Evolutionary conservation across 2,329 filamentous ascomycete species (phyloP).

Genomic region (Neoascochyta sp.): DNA sequence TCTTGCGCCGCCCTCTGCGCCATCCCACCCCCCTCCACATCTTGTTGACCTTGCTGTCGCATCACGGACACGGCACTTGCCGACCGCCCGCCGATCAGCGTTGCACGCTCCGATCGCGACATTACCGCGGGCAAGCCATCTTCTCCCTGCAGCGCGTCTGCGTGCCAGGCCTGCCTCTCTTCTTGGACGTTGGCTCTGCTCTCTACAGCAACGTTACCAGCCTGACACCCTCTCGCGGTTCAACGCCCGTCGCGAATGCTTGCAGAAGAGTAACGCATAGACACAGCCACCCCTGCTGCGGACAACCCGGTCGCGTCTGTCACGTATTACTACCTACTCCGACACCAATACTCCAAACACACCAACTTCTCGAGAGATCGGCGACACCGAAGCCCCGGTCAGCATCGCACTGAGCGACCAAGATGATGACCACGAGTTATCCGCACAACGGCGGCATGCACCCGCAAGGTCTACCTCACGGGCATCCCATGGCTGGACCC

Average conservation of each 20-base stretch:
- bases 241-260: too few species aligned
- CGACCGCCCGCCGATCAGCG: slow-evolving; percentile 15
- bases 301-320: too few species aligned
- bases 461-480: slow-evolving; percentile 65
- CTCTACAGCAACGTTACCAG: too few species aligned
- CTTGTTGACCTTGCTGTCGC: slow-evolving; percentile 15
- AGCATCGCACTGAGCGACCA: slow-evolving; percentile 22
- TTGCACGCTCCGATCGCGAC: slow-evolving; percentile 19
- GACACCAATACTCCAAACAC: too few species aligned
- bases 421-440: slow-evolving; percentile 67
- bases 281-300: too few species aligned
- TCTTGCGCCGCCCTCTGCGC: slow-evolving; percentile 22
- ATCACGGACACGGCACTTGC: slow-evolving; percentile 26
- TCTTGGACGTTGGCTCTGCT: too few species aligned
- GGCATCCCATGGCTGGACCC: slow-evolving; percentile 62
- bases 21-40: slow-evolving; percentile 5
- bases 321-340: too few species aligned
- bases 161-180: background rate
- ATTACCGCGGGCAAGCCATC: slow-evolving; percentile 13
- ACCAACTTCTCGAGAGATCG: too few species aligned
- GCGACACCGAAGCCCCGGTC: slow-evolving; percentile 12
- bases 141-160: slow-evolving; percentile 3
- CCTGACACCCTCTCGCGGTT: too few species aligned
- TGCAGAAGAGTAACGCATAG: too few species aligned
- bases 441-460: slow-evolving; percentile 70